Base-by-base conservation (phyloP, 2,329 filamentous ascomycete species). In the Emmonsia crescens region DNA sequence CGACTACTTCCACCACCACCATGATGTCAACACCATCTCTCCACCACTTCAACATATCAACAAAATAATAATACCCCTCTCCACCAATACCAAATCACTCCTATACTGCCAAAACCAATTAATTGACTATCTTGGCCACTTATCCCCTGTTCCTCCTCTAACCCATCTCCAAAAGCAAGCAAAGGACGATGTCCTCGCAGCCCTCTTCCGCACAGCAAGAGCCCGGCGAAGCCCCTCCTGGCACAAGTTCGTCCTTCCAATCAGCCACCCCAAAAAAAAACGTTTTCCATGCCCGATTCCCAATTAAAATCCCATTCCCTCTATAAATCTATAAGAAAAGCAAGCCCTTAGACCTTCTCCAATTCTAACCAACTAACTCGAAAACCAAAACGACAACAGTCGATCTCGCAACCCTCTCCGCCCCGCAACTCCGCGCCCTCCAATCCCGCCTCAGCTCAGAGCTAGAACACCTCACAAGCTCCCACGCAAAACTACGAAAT, bases 401-500 rank as follows among this genome's bases (percentile, higher is more conserved):
- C 68, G 85, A 89, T 72, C 80, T 99, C 70, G 85, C 87, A 69
- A 85, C 83, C 64, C 87, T 99, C 70, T 89, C 88, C 69, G 82
- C 87, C 31, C 89, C 90, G 67, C 93, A 96, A 77, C 88, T 99
- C 67, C 87, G 85, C 68, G 86, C 91, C 69, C 87, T 99, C 68
- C 96, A 99, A 81, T 91, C 94, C 75, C 93, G 96, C 75, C 87
- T 99, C 67, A 93, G 96, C 75, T 88, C 94, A 71, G 94, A 99
- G 77, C 87, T 99, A 66, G 91, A 96, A 74, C 93, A 97, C 79
- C 85, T 99, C 67, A 95, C 91, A 1, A 84, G 81, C 62, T 97
- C 94, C 10, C 96, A 96, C 78, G 83, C 88, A 58, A 94, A 96
- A 74, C 85, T 99, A 1, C 89, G 92, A 66, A 87, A 87, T 59